Evolutionary conservation across 2,329 filamentous ascomycete species (phyloP).

Genomic region (Colletotrichum shisoi): DNA sequence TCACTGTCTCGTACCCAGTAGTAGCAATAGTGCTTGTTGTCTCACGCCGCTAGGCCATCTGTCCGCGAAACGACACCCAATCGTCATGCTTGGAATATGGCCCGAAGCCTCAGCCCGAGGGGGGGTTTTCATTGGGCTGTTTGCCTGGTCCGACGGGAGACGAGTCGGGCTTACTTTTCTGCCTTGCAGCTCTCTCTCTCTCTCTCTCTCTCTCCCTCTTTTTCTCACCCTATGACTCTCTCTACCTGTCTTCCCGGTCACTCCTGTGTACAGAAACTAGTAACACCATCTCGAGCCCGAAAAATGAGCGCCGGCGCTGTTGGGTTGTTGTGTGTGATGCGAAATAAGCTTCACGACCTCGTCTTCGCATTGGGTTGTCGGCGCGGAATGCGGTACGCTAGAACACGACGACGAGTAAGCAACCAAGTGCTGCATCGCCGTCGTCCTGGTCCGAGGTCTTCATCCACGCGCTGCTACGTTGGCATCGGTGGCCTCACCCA

Average conservation of each 20-base stretch:
- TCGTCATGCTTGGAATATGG: conserved; percentile 1
- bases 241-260: conserved; percentile 19
- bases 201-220: too few species aligned
- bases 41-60: conserved; percentile 7
- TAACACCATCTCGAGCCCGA: conserved; percentile 22
- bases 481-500: background rate
- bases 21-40: conserved; percentile 16
- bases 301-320: background rate
- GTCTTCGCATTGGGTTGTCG: conserved; percentile 25
- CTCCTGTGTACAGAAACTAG: conserved; percentile 22
- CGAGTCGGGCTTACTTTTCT: conserved; percentile 2
- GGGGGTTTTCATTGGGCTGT: conserved; percentile 18
- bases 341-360: conserved; percentile 22
- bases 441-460: background rate
- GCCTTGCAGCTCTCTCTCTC: conserved; percentile 7
- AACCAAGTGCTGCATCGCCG: background rate
- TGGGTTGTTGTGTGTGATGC: conserved; percentile 5
- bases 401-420: conserved; percentile 8
- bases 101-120: background rate
- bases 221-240: too few species aligned
- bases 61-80: background rate
- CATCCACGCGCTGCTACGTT: background rate
- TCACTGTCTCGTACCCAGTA: background rate
- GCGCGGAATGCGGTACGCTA: conserved; percentile 14
- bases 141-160: background rate